phyloP scores from a whole-genome alignment of 371 early-diverging fungal genomes.

The Apophysomyces ossiformis region DNA sequence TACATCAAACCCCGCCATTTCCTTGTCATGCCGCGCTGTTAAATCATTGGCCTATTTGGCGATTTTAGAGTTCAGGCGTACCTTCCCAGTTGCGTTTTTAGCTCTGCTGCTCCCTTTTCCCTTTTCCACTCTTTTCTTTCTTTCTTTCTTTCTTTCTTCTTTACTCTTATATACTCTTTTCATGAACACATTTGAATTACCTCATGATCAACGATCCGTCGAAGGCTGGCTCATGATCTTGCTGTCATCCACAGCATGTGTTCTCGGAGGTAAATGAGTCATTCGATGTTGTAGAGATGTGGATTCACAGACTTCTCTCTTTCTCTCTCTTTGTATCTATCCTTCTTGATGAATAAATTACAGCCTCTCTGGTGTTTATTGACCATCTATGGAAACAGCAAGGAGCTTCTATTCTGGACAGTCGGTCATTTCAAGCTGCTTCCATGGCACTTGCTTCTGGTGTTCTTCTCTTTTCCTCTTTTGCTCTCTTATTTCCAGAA shows the following conservation, averaged over 20 bases:
- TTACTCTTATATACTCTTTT: background rate
- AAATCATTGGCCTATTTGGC: background rate
- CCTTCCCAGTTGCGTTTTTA: background rate
- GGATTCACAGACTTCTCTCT: background rate
- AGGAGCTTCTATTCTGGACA: constrained; percentile 28
- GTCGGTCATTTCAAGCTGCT: constrained; percentile 32
- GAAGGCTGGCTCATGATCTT: constrained; percentile 39
- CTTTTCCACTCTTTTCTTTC: background rate
- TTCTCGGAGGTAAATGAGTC: constrained; percentile 34
- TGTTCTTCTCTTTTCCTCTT: constrained; percentile 44
- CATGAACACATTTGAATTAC: background rate
- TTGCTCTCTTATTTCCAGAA: constrained; percentile 39
- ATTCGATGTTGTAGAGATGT: background rate
- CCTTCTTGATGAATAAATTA: background rate
- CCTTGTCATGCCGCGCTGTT: constrained; percentile 3
- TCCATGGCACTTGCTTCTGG: constrained; percentile 48
- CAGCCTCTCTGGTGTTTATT: constrained; percentile 33
- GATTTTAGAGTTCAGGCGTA: background rate
- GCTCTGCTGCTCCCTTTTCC: too few relatives aligned
- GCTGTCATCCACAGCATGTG: constrained; percentile 42
- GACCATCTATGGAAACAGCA: constrained; percentile 9
- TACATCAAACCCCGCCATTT: background rate
- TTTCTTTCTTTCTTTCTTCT: background rate
- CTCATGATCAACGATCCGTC: background rate
- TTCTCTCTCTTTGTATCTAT: background rate